Base-by-base conservation (phyloP, 108 stramenopile genomes). In the Cyclostephanos invisitatus region DNA sequence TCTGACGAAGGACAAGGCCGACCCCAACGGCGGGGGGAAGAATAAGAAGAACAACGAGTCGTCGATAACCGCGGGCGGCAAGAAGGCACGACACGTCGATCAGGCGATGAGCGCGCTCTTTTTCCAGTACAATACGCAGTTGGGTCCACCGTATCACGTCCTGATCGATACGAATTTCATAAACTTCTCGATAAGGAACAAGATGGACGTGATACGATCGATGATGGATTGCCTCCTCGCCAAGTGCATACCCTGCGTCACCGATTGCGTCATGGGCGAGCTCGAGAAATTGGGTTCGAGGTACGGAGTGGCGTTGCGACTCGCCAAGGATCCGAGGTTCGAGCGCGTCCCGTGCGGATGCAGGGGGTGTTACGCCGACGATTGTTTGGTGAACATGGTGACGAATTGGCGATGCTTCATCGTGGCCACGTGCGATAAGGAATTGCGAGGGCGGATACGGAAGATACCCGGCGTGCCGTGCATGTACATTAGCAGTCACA, bases 221-320 rank as follows among this genome's bases (percentile, higher is more conserved):
- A 98, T 99, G 98, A 98, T 98, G 97, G 99, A 99, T 81, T 99
- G 99, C 75, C 83, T 99, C 25, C 84, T 98, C 53, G 99, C 99
- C 61, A 99, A 99, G 83, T 97, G 96, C 74, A 96, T 96, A 25
- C 99, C 98, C 3, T 96, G 96, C 74, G 86, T 99, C 9, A 96
- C 97, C 24, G 96, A 98, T 73, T 97, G 97, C 77, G 99, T 99
- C 64, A 98, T 99, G 96, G 99, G 95, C 0, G 99, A 99, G 83
- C 74, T 99, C 58, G 99, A 99, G 84, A 99, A 98, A 73, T 80
- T 99, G 10, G 99, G 99, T 7, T 79, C 91, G 8, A 98, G 98
- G 72, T 99, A 98, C 86, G 93, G 94, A 38, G 86, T 99, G 57
- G 99, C 99, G 0, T 72, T 98, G 64, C 68, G 91, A n/a, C 57